A percentile compares a stretch with the other conserved stretches of the same genome.
These are phyloP conservation scores for Clitopilus passeckerianus DNA, from an alignment of 768 basidiomycete genomes.

Conservation along the genomic window DNA sequence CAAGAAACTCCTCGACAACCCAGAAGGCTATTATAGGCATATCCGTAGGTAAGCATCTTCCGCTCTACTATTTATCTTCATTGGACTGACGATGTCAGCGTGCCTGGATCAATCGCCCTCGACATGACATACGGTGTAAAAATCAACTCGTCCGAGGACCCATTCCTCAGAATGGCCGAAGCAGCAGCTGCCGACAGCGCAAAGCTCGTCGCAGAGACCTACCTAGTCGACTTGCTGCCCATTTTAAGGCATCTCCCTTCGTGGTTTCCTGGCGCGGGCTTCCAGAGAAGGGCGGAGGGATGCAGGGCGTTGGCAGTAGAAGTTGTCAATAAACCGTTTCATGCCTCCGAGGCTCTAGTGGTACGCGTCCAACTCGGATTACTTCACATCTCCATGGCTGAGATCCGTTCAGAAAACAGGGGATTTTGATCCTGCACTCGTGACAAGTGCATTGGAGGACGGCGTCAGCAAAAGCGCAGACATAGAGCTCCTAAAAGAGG, in stretches of 20 bases:
- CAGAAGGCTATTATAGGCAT: conserved; percentile 25
- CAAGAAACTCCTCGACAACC: conserved; percentile 18
- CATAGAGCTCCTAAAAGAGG: conserved; percentile 5
- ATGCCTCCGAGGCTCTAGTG: conserved; percentile 16
- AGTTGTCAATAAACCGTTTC: conserved; percentile 28
- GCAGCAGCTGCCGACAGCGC: not conserved
- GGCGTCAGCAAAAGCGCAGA: not conserved
- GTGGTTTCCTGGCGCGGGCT: conserved; percentile 36
- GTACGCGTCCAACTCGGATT: conserved; percentile 11
- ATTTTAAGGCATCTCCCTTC: conserved; percentile 19
- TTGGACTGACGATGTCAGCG: not conserved
- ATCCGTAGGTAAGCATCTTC: conserved; percentile 1
- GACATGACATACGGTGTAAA: not conserved
- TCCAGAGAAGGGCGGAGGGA: conserved; percentile 22
- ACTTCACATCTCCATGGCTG: too few species aligned
- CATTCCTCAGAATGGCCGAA: not conserved
- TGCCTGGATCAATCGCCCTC: not conserved
- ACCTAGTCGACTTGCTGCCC: not conserved
- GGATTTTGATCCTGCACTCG: conserved; percentile 9
- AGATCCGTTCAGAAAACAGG: conserved; percentile 8
- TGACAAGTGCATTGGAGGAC: conserved; percentile 8
- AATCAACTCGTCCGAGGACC: not conserved
- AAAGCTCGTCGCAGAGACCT: not conserved
- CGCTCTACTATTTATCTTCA: too few species aligned
- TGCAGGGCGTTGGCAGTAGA: conserved; percentile 21